phyloP scores from a whole-genome alignment of 495 filamentous ascomycete species.

The Talaromyces liani region DNA sequence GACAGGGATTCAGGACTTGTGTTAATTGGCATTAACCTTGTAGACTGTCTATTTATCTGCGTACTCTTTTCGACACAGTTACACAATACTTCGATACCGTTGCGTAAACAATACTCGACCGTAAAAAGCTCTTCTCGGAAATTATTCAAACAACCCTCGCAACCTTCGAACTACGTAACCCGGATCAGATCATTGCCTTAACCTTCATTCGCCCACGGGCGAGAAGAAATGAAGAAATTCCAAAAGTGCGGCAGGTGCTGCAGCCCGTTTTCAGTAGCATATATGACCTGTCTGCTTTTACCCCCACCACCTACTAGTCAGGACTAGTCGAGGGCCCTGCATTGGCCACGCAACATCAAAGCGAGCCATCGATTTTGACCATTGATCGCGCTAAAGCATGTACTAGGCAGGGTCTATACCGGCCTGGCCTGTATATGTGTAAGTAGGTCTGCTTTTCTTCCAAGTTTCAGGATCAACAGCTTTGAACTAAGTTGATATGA shows the following conservation, averaged over 20 bases:
- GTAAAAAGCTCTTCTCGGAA: background rate
- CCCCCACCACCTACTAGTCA: background rate
- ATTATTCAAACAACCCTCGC: background rate
- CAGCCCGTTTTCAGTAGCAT: background rate
- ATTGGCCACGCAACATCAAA: constrained; percentile 2
- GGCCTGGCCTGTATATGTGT: background rate
- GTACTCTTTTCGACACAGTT: background rate
- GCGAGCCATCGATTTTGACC: background rate
- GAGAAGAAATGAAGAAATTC: background rate
- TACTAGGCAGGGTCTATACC: background rate
- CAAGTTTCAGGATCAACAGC: background rate
- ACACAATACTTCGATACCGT: background rate
- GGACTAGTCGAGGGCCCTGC: background rate
- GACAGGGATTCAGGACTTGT: background rate
- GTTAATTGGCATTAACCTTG: background rate
- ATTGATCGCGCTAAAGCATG: background rate
- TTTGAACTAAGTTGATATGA: background rate
- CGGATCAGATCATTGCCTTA: background rate
- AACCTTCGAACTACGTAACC: background rate
- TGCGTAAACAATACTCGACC: background rate
- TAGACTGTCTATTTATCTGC: background rate
- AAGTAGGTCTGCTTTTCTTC: background rate
- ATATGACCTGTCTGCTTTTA: background rate
- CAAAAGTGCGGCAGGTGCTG: background rate
- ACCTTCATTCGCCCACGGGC: background rate